Evolutionary conservation across 202 grass and related monocot genomes (phyloP).

Genomic region (Zizania palustris): DNA sequence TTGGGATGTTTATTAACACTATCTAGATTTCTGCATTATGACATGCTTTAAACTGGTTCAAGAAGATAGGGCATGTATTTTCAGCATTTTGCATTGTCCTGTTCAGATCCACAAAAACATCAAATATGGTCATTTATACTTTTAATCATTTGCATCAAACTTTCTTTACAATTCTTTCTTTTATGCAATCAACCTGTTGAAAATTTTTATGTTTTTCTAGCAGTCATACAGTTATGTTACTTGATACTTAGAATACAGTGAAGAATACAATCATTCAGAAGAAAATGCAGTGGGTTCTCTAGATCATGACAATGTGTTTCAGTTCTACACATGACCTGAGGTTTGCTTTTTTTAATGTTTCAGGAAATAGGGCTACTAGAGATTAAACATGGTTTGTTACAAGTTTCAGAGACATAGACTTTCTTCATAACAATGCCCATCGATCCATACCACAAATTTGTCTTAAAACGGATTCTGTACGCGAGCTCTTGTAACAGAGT

Average conservation of each 20-base stretch:
- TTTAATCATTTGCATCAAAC: background rate
- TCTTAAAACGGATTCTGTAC: too few relatives aligned
- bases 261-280: too few relatives aligned
- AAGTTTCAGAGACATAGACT: constrained; percentile 98
- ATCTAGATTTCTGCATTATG: background rate
- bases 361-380: constrained; percentile 95
- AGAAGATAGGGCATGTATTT: background rate
- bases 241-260: constrained; percentile 6
- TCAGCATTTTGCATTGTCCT: background rate
- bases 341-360: constrained; percentile 33
- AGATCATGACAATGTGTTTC: constrained; percentile 15
- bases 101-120: constrained; percentile 3
- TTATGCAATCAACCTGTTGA: background rate
- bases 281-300: constrained; percentile 3
- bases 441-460: constrained; percentile 93
- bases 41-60: background rate
- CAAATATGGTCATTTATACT: background rate
- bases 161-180: constrained; percentile 12
- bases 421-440: constrained; percentile 97
- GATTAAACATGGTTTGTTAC: constrained; percentile 99
- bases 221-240: background rate
- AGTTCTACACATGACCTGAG: background rate
- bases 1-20: background rate
- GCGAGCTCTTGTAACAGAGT: constrained; percentile 34
- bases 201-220: background rate